Evolutionary conservation across 306 rosid genomes (phyloP), one percentile per base, ranked within the genome.

Genomic region (Leucaena leucocephala): DNA sequence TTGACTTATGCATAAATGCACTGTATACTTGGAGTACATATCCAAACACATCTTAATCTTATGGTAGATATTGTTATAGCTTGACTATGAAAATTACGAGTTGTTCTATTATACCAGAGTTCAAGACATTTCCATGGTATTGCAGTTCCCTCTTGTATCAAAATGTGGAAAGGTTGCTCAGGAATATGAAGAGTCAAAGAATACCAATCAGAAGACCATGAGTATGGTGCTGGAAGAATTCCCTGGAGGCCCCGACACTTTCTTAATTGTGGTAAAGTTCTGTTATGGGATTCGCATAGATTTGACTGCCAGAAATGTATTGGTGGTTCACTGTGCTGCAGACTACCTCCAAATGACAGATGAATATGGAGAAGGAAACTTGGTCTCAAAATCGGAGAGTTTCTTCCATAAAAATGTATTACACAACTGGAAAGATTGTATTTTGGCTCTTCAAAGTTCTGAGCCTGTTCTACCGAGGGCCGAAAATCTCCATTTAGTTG

Each of bases 121-220:
- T 59, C 71, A 65, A 72, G 81, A 80, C 77, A 45, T 77, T 42
- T 78, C 38, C 19, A 43, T 76, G 81, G 75, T 63, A 64, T 69
- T 92, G 86, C 98, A 95, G 97, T 95, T 95, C 86, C 97, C 98
- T 83, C 94, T 95, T 80, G 72, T 92, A 72, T 86, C 95, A 42
- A 95, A 86, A 85, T 91, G 94, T 80, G 96, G 98, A 63, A 95
- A 90, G 88, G 84, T 92, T 66, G 91, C 86, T 35, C 75, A 49
- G 42, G 77, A 80, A 46, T 73, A 82, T 63, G 98, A 94, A 80
- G 92, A 86, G 78, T 89, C 87, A 34, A 82, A 75, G 78, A 76
- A 79, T 52, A 76, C 81, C 8, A 10, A 55, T 33, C 76, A 74
- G 82, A 87, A 84, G 86, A 78, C 75, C 55, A 79, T 85, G 74